phyloP scores from a whole-genome alignment of 345 rosid species.

The Mangifera indica region DNA sequence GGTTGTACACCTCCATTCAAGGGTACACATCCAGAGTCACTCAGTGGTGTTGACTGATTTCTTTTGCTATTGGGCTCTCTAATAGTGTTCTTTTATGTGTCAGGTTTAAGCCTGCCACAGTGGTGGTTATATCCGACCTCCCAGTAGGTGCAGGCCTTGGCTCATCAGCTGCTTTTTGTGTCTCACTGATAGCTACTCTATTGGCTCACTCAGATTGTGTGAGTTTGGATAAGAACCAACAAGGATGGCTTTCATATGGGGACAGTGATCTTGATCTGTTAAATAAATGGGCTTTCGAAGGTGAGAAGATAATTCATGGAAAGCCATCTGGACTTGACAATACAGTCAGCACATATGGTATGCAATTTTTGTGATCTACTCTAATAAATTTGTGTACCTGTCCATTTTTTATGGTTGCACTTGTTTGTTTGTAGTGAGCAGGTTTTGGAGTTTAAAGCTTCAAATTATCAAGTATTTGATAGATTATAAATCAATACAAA shows the following conservation, averaged over 20 bases:
- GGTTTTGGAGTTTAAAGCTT: background rate
- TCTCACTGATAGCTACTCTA: constrained; percentile 73
- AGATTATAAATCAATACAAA: background rate
- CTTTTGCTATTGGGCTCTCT: constrained; percentile 14
- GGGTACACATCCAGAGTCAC: constrained; percentile 50
- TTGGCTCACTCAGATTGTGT: constrained; percentile 50
- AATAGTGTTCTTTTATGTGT: constrained; percentile 13
- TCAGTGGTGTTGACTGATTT: background rate
- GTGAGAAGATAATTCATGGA: constrained; percentile 93
- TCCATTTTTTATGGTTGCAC: too few relatives aligned
- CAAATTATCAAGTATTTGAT: background rate
- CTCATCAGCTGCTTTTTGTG: constrained; percentile 87
- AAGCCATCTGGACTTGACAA: constrained; percentile 97
- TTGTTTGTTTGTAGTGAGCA: too few relatives aligned
- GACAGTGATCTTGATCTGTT: constrained; percentile 62
- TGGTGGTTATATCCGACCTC: constrained; percentile 69
- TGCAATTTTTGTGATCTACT: constrained; percentile 14
- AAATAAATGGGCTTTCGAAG: constrained; percentile 96
- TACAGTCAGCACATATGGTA: constrained; percentile 95
- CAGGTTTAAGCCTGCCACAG: constrained; percentile 80
- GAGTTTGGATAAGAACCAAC: constrained; percentile 36
- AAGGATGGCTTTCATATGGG: constrained; percentile 52
- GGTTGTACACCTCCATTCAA: constrained; percentile 76
- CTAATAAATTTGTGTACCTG: background rate
- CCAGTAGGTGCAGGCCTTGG: constrained; percentile 93